Base-by-base conservation (phyloP, 148 eudicot genomes). In the Vaccinium myrtillus region DNA sequence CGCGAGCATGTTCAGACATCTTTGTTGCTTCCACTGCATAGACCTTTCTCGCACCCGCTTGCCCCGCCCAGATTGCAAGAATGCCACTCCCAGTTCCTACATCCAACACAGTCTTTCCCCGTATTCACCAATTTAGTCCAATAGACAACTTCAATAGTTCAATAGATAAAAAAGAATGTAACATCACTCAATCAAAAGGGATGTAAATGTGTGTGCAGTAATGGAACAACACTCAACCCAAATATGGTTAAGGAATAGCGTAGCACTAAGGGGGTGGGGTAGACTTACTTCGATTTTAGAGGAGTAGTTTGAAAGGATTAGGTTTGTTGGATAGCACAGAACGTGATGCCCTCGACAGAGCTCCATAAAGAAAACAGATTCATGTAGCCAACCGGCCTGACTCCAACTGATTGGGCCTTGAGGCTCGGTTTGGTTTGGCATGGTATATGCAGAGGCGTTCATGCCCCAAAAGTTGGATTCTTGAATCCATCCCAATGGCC, bases 31-130 rank as follows among this genome's bases (percentile, higher is more conserved):
- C 99, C 27, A 97, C 99, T 19, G 99, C 99, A 86, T 97, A 97
- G 32, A 97, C 98, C 90, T 97, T 97, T 87, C 91, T 90, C 18
- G 99, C 99, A 82, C 99, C 99, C 11, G 99, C 99, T 83, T 97
- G 98, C n/a, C 98, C 99, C 1, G 99, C 90, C 99, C 99, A 97
- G 80, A 97, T 94, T 75, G 99, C 99, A 50, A 97, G 92, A 87
- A 97, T 97, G 59, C 99, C 99, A 85, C 99, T 97, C 75, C 99
- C 99, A 5, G 99, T 95, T 65, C 99, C 99, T 65, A 97, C 99
- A 92, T 97, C 99, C 88, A 97, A 87, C 79, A 97, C 99, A 82
- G 94, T 86, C 99, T 97, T 81, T 81, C 82, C 92, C 81, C 56
- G 18, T n/a, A 83, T 70, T 81, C 83, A 79, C 88, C 82, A 88